A percentile compares a stretch with the other conserved stretches of the same genome.
Evolutionary conservation across 2,329 filamentous ascomycete genomes (phyloP).

Genomic region (Cladosporium sp.): DNA sequence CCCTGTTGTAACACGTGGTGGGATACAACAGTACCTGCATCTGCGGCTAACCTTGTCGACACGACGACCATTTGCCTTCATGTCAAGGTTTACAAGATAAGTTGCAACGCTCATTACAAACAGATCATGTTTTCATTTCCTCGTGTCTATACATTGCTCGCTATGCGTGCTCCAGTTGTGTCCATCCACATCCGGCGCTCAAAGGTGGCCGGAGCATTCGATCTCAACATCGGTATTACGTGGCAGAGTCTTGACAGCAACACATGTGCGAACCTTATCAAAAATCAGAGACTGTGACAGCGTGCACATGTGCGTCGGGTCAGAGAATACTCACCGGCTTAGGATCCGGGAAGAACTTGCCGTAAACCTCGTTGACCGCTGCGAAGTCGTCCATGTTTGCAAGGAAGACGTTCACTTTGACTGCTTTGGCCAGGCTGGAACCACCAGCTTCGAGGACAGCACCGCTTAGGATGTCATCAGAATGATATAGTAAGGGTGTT

Average conservation of each 20-base stretch:
- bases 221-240: constrained; percentile 52
- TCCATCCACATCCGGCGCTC: not conserved
- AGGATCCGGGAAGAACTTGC: constrained; percentile 28
- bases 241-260: constrained; percentile 50
- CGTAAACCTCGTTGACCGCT: constrained; percentile 54
- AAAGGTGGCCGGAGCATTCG: constrained; percentile 37
- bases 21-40: too few species aligned
- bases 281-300: not conserved
- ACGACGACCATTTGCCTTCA: too few species aligned
- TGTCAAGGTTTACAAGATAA: too few species aligned
- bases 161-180: too few species aligned
- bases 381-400: constrained; percentile 63
- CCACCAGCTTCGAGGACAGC: constrained; percentile 59
- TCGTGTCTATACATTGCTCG: too few species aligned
- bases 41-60: too few species aligned
- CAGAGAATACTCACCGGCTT: constrained; percentile 22
- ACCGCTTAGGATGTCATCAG: constrained; percentile 15
- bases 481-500: too few species aligned
- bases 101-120: too few species aligned
- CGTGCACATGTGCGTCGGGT: not conserved
- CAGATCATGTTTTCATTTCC: too few species aligned
- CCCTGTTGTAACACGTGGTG: too few species aligned
- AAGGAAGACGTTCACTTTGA: constrained; percentile 66
- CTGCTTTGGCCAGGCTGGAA: constrained; percentile 55
- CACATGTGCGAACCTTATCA: constrained; percentile 32